Evolutionary conservation across 805 yeast genomes (phyloP).

Genomic region (Tetrapisispora arboricola): DNA sequence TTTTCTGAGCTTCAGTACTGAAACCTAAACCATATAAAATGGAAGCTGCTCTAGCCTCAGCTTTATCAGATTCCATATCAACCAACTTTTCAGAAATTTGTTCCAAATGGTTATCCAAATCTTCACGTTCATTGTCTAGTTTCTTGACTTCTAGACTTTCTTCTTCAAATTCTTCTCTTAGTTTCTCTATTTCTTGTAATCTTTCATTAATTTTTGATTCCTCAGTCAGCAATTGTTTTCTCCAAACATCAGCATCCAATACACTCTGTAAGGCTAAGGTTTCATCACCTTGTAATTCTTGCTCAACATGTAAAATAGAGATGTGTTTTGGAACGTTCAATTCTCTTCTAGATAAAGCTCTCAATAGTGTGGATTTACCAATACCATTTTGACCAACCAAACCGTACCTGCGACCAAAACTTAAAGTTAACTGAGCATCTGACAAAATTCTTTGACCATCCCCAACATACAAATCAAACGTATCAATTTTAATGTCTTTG

Average conservation of each 20-base stretch:
- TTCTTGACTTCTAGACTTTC: slow-evolving; percentile 64
- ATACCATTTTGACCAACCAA: slow-evolving; percentile 98
- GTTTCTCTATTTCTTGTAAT: slow-evolving; percentile 59
- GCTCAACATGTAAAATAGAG: slow-evolving; percentile 93
- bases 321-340: slow-evolving; percentile 90
- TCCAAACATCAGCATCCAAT: slow-evolving; percentile 99
- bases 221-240: slow-evolving; percentile 76
- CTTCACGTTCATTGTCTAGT: slow-evolving; percentile 83
- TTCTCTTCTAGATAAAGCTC: slow-evolving; percentile 91
- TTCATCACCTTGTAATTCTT: slow-evolving; percentile 92
- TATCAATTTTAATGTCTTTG: slow-evolving; percentile 91
- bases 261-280: slow-evolving; percentile 86
- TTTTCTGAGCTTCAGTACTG: slow-evolving; percentile 72
- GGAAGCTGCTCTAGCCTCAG: slow-evolving; percentile 94
- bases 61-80: slow-evolving; percentile 96
- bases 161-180: slow-evolving; percentile 64
- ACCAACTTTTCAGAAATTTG: slow-evolving; percentile 73
- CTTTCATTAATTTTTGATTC: slow-evolving; percentile 66
- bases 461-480: slow-evolving; percentile 90
- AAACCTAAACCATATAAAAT: slow-evolving; percentile 90
- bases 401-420: slow-evolving; percentile 94
- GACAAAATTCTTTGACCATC: slow-evolving; percentile 88
- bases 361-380: slow-evolving; percentile 90
- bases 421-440: slow-evolving; percentile 75
- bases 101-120: slow-evolving; percentile 65